phyloP scores from a whole-genome alignment of 2,329 filamentous ascomycete genomes.

The Daldinia sp. region DNA sequence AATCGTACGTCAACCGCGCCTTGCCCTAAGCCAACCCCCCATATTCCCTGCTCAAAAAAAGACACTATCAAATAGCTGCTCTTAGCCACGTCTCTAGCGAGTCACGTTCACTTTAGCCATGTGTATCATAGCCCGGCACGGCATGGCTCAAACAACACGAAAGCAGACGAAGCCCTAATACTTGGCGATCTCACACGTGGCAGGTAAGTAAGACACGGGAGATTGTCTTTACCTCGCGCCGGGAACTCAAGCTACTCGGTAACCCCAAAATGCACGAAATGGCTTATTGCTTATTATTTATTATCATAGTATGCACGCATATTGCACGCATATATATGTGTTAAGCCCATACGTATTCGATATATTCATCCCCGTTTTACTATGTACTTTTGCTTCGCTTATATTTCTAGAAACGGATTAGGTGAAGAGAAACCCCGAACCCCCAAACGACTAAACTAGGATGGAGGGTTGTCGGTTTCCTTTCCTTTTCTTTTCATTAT shows the following conservation, averaged over 20 bases:
- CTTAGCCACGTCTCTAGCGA: slow-evolving; percentile 6
- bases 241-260: slow-evolving; percentile 25
- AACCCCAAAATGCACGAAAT: slow-evolving; percentile 31
- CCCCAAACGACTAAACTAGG: neutral
- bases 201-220: slow-evolving; percentile 32
- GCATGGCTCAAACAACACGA: slow-evolving; percentile 16
- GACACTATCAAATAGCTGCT: slow-evolving; percentile 9
- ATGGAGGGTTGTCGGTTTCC: neutral
- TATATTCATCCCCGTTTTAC: neutral
- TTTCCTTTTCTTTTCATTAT: neutral
- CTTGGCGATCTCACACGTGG: slow-evolving; percentile 37
- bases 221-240: slow-evolving; percentile 27
- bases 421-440: slow-evolving; percentile 4
- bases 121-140: slow-evolving; percentile 12
- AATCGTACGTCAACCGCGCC: slow-evolving; percentile 20
- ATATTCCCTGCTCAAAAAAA: slow-evolving; percentile 10
- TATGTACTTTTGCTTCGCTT: neutral
- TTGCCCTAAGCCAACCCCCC: slow-evolving; percentile 6
- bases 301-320: too few relatives aligned
- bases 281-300: slow-evolving; percentile 19
- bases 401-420: slow-evolving; percentile 13
- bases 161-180: neutral
- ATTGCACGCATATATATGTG: slow-evolving; percentile 8
- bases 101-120: slow-evolving; percentile 14
- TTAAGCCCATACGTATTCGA: neutral